Evolutionary conservation across 768 basidiomycete genomes (phyloP).

Genomic region (Scleroderma bovista): DNA sequence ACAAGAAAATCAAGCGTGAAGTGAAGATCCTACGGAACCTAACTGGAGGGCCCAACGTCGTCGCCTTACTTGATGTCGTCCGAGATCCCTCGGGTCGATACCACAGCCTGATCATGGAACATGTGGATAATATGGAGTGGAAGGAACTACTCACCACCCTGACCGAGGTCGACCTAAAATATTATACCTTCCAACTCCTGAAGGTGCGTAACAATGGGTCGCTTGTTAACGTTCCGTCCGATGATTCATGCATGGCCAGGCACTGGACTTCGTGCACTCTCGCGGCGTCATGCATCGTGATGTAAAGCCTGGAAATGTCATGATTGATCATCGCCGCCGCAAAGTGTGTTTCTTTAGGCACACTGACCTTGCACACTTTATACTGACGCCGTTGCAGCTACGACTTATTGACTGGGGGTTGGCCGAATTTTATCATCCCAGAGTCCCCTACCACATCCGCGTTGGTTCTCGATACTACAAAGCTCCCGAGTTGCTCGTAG

Average conservation of each 20-base stretch:
- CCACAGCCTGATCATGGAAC: constrained; percentile 64
- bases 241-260: constrained; percentile 20
- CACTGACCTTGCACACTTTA: background rate
- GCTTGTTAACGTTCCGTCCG: no score
- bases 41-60: constrained; percentile 65
- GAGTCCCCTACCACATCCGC: constrained; percentile 65
- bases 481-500: constrained; percentile 65
- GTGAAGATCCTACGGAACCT: constrained; percentile 70
- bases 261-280: constrained; percentile 66
- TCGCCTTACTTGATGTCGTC: constrained; percentile 62
- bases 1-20: constrained; percentile 68
- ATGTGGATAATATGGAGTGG: constrained; percentile 66
- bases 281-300: constrained; percentile 71
- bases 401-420: constrained; percentile 72
- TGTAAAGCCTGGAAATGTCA: constrained; percentile 66
- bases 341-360: constrained; percentile 35
- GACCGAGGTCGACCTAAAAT: constrained; percentile 61
- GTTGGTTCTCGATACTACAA: constrained; percentile 73
- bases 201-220: constrained; percentile 31
- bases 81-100: constrained; percentile 57
- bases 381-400: constrained; percentile 28
- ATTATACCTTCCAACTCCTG: constrained; percentile 62
- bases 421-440: constrained; percentile 71
- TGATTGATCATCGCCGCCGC: constrained; percentile 63
- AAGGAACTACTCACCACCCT: constrained; percentile 51